phyloP scores from a whole-genome alignment of 78 protist genomes.

The Planoprotostelium fungivorum region DNA sequence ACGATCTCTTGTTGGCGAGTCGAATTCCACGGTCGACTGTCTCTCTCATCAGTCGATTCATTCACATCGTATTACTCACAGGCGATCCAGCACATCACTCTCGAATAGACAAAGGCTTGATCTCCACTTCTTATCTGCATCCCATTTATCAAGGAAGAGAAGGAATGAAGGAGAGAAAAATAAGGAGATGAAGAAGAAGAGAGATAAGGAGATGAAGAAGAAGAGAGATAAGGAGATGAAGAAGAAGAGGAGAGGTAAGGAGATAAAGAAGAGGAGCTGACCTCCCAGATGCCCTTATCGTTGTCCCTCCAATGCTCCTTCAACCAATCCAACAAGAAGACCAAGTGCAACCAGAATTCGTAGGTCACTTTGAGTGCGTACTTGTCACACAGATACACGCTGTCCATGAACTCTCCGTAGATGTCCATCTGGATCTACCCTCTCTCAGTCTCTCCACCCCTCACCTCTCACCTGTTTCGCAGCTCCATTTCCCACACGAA shows the following conservation, averaged over 20 bases:
- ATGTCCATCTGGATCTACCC: constrained; percentile 59
- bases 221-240: no score
- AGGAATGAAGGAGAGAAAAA: no score
- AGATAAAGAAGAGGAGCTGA: not conserved
- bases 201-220: no score
- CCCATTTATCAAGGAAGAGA: no score
- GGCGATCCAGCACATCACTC: constrained; percentile 62
- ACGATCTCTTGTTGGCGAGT: constrained; percentile 42
- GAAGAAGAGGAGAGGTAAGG: no score
- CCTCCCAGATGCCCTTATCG: constrained; percentile 66
- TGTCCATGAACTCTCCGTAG: constrained; percentile 52
- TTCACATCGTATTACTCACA: not conserved
- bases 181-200: no score
- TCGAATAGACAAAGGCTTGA: constrained; percentile 48
- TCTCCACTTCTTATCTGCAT: constrained; percentile 63
- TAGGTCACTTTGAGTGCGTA: constrained; percentile 42
- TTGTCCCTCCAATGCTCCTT: constrained; percentile 23
- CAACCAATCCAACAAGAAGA: constrained; percentile 34
- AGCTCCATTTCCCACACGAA: constrained; percentile 58
- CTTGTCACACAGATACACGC: constrained; percentile 42
- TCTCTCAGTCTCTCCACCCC: no score
- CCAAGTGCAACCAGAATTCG: constrained; percentile 45
- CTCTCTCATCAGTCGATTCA: not conserved
- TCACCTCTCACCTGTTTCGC: no score
- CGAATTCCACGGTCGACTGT: constrained; percentile 48